Conservation (phyloP, 805 yeast genomes). For the Metschnikowia kofuensis region DNA sequence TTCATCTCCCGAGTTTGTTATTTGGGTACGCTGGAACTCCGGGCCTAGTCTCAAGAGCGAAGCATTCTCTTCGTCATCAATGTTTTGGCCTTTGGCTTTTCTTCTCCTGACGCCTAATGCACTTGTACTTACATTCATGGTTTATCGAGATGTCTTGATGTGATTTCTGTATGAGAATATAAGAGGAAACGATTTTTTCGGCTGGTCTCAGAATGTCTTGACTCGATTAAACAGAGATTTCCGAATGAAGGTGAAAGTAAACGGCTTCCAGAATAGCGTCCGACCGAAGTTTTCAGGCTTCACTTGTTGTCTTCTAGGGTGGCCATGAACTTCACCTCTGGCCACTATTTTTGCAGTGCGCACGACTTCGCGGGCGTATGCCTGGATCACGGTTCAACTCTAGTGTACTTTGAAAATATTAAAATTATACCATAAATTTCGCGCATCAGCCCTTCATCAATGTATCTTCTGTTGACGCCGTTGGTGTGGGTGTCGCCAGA, state of each 20-base stretch:
- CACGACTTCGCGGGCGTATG: constrained; percentile 7
- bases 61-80: constrained; percentile 91
- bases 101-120: constrained; percentile 84
- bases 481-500: constrained; percentile 4
- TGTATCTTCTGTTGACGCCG: constrained; percentile 2
- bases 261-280: too few relatives aligned
- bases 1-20: constrained; percentile 75
- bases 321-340: too few relatives aligned
- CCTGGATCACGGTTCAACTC: background rate
- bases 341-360: background rate
- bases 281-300: too few relatives aligned
- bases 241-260: too few relatives aligned
- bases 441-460: constrained; percentile 2
- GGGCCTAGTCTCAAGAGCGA: constrained; percentile 85
- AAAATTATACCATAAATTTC: background rate
- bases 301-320: too few relatives aligned
- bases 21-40: constrained; percentile 80
- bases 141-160: background rate
- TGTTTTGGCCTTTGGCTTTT: constrained; percentile 50
- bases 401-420: background rate
- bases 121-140: constrained; percentile 86
- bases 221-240: too few relatives aligned
- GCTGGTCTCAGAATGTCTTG: too few relatives aligned
- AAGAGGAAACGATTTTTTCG: too few relatives aligned
- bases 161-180: background rate